Base-by-base conservation (phyloP, 805 yeast genomes). In the Pichia heedii region DNA sequence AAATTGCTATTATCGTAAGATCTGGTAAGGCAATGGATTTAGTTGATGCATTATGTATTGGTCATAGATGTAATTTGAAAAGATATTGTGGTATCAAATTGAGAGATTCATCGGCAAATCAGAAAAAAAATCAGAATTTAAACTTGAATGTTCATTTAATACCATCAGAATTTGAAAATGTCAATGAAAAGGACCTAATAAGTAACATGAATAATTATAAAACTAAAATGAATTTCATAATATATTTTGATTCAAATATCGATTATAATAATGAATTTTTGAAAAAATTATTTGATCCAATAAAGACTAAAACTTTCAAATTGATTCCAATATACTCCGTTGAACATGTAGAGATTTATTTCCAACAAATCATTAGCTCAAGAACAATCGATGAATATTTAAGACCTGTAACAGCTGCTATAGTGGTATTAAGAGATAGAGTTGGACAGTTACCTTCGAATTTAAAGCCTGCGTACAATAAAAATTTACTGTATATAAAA, bases 371-470 rank as follows among this genome's bases (percentile, higher is more conserved):
- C 48, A 54, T 18, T 54, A 65, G 63, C 52, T 61, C 52, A 3
- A 40, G 44, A 11, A 41, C 34, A 16, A 57, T 65, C 27, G 68
- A 69, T 21, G 45, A 43, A 19, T 41, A 40, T 22, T 65, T 87
- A 36, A 81, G 77, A 49, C 79, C 77, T 38, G 78, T 83, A 10
- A 78, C 89, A 1, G 85, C 95, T 1, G 87, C 95, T 1, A 72
- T 83, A 18, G 95, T 88, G 4, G 85, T 88, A 26, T 62, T 87
- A 41, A 67, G 96, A 53, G 95, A 84, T 50, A 71, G 80, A 46
- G 87, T 83, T 13, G 97, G 97, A 8, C 74, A 74, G 39, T 60
- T 90, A 36, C 93, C 96, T 2, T 81, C 87, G 0, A 93, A 81
- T 54, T 60, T 87, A 39, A 71, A 84, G 56, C 89, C 93, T 15